Base-by-base conservation (phyloP, 176 grass and related monocot species). In the Guadua angustifolia region DNA sequence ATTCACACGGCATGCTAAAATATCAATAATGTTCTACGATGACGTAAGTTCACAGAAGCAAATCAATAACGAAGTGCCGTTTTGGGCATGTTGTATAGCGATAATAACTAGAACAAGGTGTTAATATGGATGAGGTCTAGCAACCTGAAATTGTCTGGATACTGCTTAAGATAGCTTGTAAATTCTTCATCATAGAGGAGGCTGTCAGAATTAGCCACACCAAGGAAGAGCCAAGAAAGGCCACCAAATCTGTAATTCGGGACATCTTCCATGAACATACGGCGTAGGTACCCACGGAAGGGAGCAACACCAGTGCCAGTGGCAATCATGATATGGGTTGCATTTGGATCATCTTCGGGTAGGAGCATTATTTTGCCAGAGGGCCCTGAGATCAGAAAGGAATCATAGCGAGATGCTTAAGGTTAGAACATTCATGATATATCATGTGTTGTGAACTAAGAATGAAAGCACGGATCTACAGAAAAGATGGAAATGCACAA, bases 291-390 rank as follows among this genome's bases (percentile, higher is more conserved):
- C 39, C 86, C 96, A 78, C 93, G 93, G 88, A 67, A 99, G 4
- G 96, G 96, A 77, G 93, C 96, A 80, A 99, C 85, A 73, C 93
- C 96, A 1, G 96, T 99, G 53, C 95, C 95, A 39, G 95, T 95
- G 43, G 93, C 93, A 53, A 99, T 99, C 93, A 99, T 99, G 73
- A 99, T 95, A 77, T 99, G 93, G 78, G 91, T 99, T 64, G 91
- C 88, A 66, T 89, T 99, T 62, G 89, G 96, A 74, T 99, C 75
- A 51, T 88, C 90, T 87, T 99, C 91, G 71, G 96, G 96, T 61
- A 99, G 84, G 25, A 99, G 89, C 96, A 99, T 99, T 78, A 99
- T 95, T 85, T 99, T 99, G 75, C 93, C 96, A 50, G 96, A 95
- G 25, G 96, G 96, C 19, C 96, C 93, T 99, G 84, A 82, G 72